Evolutionary conservation across 2,329 filamentous ascomycete species (phyloP), one percentile per base, ranked within the genome.

Genomic region (Aureobasidium sp.): DNA sequence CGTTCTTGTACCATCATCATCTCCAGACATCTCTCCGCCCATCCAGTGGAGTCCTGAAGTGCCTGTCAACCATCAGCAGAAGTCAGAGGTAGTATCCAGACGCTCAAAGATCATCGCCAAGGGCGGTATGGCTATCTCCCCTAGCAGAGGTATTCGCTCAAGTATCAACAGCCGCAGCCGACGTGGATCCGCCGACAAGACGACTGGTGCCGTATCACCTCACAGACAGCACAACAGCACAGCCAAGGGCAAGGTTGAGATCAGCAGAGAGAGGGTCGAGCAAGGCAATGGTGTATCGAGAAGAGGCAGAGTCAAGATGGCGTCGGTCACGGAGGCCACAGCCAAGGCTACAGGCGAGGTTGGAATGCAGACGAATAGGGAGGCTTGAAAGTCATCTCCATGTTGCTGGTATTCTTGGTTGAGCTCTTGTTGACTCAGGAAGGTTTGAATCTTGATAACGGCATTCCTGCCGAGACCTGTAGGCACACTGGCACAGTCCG

Each of bases 1-100:
- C 25, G 60, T 61, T 17, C 62, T 66, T 29, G n/a, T 61, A 1
- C 65, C 63, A 49, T 57, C 42, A 13, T 50, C 60, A 9, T 57
- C 60, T 21, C 25, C 51, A 43, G 38, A 60, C 19, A 33, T 23
- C 13, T 46, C 53, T 13, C 23, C 21, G 13, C 19, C 31, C 15
- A 37, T 40, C 8, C 29, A 46, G 4, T 13, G 15, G 19, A 37
- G 42, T 42, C 10, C 15, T 8, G 42, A 46, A 17, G 4, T n/a
- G 11, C 37, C n/a, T 31, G 13, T 4, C 13, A 3, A 21, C n/a
- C 37, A 13, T 17, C 50, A 10, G 5, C 15, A 17, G 4, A 42
- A 43, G 27, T 25, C 4, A 13, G 27, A 31, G 6, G 27, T 27
- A 10, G 21, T 13, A 10, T 17, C 21, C 7, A 42, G 25, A 31